phyloP scores from a whole-genome alignment of 2,329 filamentous ascomycete genomes.

The Fusarium setosum region DNA sequence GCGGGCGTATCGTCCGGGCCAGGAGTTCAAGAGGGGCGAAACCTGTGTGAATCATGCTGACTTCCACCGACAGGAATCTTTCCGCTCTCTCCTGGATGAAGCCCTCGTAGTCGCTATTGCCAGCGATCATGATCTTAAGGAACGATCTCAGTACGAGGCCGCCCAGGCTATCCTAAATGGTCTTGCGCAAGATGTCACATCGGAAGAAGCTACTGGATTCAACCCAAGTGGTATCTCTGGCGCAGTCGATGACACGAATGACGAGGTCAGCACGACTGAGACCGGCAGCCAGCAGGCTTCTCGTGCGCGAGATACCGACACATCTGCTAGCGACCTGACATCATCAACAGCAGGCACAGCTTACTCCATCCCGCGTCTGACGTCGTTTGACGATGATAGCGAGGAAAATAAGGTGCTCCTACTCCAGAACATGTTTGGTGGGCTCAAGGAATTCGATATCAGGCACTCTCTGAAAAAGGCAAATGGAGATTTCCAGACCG shows the following conservation, averaged over 20 bases:
- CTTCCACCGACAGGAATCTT: slow-evolving; percentile 66
- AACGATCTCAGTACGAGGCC: slow-evolving; percentile 61
- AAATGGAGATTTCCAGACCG: slow-evolving; percentile 72
- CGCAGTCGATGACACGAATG: slow-evolving; percentile 39
- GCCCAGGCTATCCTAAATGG: slow-evolving; percentile 71
- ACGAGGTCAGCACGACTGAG: slow-evolving; percentile 38
- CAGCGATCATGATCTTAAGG: slow-evolving; percentile 75
- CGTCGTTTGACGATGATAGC: slow-evolving; percentile 54
- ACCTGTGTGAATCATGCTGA: slow-evolving; percentile 16
- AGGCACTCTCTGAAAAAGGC: slow-evolving; percentile 74
- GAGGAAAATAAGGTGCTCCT: slow-evolving; percentile 71
- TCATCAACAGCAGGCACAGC: slow-evolving; percentile 37
- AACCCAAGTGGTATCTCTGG: slow-evolving; percentile 79
- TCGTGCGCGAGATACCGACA: slow-evolving; percentile 44
- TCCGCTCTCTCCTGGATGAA: slow-evolving; percentile 80
- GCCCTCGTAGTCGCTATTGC: slow-evolving; percentile 81
- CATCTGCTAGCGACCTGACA: slow-evolving; percentile 40
- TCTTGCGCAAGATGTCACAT: slow-evolving; percentile 71
- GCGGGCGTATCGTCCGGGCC: not conserved
- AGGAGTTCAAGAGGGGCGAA: not conserved
- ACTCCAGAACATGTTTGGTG: slow-evolving; percentile 78
- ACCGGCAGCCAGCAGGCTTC: slow-evolving; percentile 45
- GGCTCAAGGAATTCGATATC: slow-evolving; percentile 74
- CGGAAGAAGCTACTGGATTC: slow-evolving; percentile 80
- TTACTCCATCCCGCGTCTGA: slow-evolving; percentile 44